phyloP scores from a whole-genome alignment of 495 filamentous ascomycete genomes.

The Xylaria longipes region DNA sequence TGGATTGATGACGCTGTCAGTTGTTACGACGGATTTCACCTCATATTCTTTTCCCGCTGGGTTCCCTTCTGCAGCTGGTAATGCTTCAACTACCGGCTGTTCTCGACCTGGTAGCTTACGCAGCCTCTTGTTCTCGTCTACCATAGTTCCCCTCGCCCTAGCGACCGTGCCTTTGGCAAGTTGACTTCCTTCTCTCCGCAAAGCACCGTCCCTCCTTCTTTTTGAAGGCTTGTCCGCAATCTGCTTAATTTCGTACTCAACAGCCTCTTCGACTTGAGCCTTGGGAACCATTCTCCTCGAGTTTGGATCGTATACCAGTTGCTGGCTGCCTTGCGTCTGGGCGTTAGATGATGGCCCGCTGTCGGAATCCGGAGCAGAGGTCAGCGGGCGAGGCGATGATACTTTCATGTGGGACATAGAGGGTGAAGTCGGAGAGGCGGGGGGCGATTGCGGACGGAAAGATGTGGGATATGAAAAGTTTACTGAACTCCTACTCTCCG shows the following conservation, averaged over 20 bases:
- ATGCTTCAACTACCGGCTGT: background rate
- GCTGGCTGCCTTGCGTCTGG: constrained; percentile 39
- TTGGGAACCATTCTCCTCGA: constrained; percentile 60
- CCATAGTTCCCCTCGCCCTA: constrained; percentile 41
- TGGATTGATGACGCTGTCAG: background rate
- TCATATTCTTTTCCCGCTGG: background rate
- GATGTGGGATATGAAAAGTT: constrained; percentile 83
- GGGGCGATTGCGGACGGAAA: constrained; percentile 50
- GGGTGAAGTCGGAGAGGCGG: constrained; percentile 43
- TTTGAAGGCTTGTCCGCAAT: constrained; percentile 57
- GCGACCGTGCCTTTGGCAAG: constrained; percentile 46
- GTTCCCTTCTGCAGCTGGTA: background rate
- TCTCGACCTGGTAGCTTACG: background rate
- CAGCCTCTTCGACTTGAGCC: constrained; percentile 39
- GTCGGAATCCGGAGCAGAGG: constrained; percentile 32
- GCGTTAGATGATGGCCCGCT: constrained; percentile 31
- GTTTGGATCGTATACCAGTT: constrained; percentile 63
- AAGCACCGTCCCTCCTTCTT: constrained; percentile 57
- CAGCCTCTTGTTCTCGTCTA: constrained; percentile 45
- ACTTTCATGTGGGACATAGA: constrained; percentile 37
- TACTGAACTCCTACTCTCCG: constrained; percentile 68
- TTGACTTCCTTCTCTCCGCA: constrained; percentile 42
- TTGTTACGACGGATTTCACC: background rate
- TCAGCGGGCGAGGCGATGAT: constrained; percentile 26
- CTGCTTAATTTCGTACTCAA: constrained; percentile 51